Base-by-base conservation (phyloP, 768 basidiomycete genomes). In the Russula ochroleuca region DNA sequence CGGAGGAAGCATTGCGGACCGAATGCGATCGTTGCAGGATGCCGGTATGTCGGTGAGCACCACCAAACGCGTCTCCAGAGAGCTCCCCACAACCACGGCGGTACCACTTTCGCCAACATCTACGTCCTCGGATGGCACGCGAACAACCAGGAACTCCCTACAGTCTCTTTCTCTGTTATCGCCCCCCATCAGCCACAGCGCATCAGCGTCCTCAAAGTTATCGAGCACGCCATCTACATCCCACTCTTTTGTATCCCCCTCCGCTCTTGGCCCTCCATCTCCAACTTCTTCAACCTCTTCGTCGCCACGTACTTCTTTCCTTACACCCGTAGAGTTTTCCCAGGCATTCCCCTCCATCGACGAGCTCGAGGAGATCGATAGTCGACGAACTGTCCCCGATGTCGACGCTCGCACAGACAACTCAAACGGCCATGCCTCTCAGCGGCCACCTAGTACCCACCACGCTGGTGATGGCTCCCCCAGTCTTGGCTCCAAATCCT, bases 1-100 rank as follows among this genome's bases (percentile, higher is more conserved):
- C 2, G 86, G 85, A n/a, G 84, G 79, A 7, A 86, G 84, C 55
- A 91, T 96, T 63, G 88, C 88, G 28, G 92, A 93, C 76, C 83
- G 94, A 55, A 80, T 94, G 75, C 84, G 81, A 68, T 84, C 88
- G 17, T 75, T 96, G 21, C 81, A 87, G 71, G 84, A 83, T 63
- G 85, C 83, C 52, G 94, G 94, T 1, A 74, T 94, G 70, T 77
- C 80, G 13, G 79, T 85, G 19, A 37, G 61, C 55, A 71, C 75
- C 5, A 69, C 80, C 14, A 89, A 88, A 72, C 81, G 83, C 41
- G 71, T 80, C 55, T 84, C 86, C 48, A 83, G 82, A 63, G 84
- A 86, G 68, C 63, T 79, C 11, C 70, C 80, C 40, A 73, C 73
- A 55, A 64, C 74, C 41, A 76, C 80, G 59, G 75, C 70, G 19